A percentile compares a stretch with the other conserved stretches of the same genome.
Conservation (phyloP, 1,284 basidiomycete species). For the Marasmius fiardii region DNA sequence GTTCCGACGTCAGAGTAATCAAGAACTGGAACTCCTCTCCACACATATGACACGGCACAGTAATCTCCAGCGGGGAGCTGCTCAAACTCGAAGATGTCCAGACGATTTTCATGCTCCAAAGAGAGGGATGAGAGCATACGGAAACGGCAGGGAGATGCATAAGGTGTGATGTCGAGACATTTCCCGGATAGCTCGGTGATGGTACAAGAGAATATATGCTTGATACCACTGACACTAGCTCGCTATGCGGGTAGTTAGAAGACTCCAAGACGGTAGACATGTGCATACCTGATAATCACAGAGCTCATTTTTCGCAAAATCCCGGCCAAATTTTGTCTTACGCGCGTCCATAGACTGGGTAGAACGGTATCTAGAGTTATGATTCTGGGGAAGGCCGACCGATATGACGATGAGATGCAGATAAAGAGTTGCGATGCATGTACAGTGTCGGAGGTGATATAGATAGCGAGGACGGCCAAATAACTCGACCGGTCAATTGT, state of each 20-base stretch:
- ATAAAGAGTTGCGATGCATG: too few relatives aligned
- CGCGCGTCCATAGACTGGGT: background rate
- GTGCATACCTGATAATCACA: background rate
- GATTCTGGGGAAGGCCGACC: too few relatives aligned
- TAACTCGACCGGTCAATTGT: too few relatives aligned
- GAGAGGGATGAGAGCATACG: constrained; percentile 1
- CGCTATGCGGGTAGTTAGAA: background rate
- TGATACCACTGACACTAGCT: background rate
- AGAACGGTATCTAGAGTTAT: too few relatives aligned
- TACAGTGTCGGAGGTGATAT: too few relatives aligned
- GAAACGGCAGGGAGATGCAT: constrained; percentile 2
- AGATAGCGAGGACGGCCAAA: too few relatives aligned
- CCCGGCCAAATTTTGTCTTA: background rate
- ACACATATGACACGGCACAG: constrained; percentile 3
- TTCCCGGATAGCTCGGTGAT: background rate
- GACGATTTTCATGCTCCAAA: background rate
- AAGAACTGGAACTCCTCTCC: constrained; percentile 1
- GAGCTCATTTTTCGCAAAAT: background rate
- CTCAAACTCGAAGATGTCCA: constrained; percentile 5
- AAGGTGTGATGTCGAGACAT: constrained; percentile 4
- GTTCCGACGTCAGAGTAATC: background rate
- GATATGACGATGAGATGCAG: too few relatives aligned
- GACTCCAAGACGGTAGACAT: background rate
- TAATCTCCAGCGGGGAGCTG: background rate
- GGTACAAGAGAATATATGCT: constrained; percentile 4